Conservation (phyloP, 306 rosid species). For the Prunus mume region DNA sequence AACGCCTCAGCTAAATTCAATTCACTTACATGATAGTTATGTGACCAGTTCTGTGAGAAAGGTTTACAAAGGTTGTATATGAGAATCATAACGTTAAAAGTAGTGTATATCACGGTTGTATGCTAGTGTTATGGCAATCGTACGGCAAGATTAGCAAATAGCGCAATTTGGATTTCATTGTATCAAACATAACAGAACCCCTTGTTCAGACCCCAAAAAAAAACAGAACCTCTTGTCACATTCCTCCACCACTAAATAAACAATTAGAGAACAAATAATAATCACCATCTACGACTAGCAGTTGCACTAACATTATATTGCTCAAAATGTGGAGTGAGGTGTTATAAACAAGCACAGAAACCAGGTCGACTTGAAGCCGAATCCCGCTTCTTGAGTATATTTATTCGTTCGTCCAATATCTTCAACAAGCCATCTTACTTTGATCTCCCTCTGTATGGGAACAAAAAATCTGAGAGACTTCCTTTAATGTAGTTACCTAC, state of each 20-base stretch:
- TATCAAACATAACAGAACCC: background rate
- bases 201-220: background rate
- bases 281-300: background rate
- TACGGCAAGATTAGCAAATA: background rate
- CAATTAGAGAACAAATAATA: background rate
- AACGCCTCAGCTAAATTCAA: background rate
- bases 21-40: background rate
- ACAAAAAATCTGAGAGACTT: background rate
- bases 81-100: background rate
- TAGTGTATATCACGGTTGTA: background rate
- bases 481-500: constrained; percentile 15
- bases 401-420: background rate
- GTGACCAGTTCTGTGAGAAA: background rate
- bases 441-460: constrained; percentile 4
- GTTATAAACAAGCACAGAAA: background rate
- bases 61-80: background rate
- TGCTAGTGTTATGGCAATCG: background rate
- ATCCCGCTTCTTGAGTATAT: background rate
- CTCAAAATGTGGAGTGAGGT: background rate
- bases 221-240: too few relatives aligned
- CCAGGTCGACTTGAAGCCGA: background rate
- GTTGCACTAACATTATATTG: background rate
- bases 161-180: background rate
- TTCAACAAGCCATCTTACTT: background rate
- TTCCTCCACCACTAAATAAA: background rate